Evolutionary conservation across 2,329 filamentous ascomycete genomes (phyloP).

Genomic region (Nectriaceae sp.): DNA sequence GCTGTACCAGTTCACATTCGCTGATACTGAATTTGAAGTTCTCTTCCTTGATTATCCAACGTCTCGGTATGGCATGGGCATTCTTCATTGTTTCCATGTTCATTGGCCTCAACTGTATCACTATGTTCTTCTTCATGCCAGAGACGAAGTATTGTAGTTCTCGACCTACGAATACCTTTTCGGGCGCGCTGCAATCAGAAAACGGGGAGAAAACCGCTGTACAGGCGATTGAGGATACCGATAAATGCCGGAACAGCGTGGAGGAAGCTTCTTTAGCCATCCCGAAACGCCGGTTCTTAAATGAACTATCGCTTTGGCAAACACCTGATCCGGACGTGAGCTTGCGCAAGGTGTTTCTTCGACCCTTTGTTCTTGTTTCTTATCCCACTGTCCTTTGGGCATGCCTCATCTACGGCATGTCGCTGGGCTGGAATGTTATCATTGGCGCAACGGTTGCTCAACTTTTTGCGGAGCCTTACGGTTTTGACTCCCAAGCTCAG

Average conservation of each 20-base stretch:
- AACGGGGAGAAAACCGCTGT: neutral
- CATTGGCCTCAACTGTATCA: constrained; percentile 7
- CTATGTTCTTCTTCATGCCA: constrained; percentile 12
- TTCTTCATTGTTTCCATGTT: constrained; percentile 9
- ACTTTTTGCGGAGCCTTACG: constrained; percentile 9
- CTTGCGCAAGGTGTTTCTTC: constrained; percentile 4
- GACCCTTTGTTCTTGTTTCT: constrained; percentile 5
- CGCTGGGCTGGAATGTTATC: constrained; percentile 14
- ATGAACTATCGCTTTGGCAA: constrained; percentile 4
- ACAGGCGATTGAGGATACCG: neutral
- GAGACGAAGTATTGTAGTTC: constrained; percentile 7
- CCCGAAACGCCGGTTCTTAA: neutral
- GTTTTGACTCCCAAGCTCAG: constrained; percentile 9
- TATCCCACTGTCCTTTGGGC: constrained; percentile 12
- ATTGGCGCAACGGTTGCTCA: constrained; percentile 10
- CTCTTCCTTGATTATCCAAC: constrained; percentile 8
- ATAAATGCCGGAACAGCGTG: neutral
- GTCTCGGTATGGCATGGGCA: constrained; percentile 6
- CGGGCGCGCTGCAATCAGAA: neutral
- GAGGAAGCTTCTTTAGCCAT: neutral
- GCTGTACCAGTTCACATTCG: neutral
- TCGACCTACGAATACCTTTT: constrained; percentile 1
- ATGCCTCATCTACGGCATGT: constrained; percentile 7
- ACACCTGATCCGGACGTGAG: constrained; percentile 6
- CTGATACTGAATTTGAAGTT: neutral